Evolutionary conservation across 805 yeast genomes (phyloP).

Genomic region (Zygosaccharomyces lentus): DNA sequence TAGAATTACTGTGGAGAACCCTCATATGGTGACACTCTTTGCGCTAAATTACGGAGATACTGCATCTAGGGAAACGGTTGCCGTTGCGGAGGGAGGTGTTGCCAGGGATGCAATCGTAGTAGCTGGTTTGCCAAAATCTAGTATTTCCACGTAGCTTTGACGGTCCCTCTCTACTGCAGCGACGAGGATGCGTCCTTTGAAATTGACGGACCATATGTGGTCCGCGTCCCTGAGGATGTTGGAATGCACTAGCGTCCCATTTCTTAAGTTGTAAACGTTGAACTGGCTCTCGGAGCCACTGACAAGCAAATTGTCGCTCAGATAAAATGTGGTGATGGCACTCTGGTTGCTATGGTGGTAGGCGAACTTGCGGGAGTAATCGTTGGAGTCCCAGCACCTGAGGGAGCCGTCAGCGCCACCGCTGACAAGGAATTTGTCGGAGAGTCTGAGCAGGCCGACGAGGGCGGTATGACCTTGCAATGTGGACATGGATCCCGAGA

Average conservation of each 20-base stretch:
- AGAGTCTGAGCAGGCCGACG: conserved; percentile 80
- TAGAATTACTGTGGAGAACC: background rate
- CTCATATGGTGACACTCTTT: background rate
- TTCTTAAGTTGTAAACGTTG: conserved; percentile 79
- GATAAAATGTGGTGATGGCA: conserved; percentile 91
- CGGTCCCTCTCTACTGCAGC: conserved; percentile 81
- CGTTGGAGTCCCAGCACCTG: conserved; percentile 87
- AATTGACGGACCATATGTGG: conserved; percentile 91
- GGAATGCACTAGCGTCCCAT: conserved; percentile 66
- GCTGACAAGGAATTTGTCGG: conserved; percentile 72
- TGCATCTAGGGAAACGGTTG: conserved; percentile 3
- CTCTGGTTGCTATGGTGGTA: conserved; percentile 73
- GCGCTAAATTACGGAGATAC: background rate
- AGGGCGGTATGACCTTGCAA: conserved; percentile 85
- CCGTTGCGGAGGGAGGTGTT: conserved; percentile 5
- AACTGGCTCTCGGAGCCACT: conserved; percentile 87
- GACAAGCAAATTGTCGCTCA: conserved; percentile 75
- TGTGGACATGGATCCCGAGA: conserved; percentile 44
- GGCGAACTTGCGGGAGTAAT: conserved; percentile 59
- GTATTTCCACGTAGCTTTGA: conserved; percentile 73
- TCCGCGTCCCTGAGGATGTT: conserved; percentile 75
- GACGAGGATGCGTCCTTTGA: conserved; percentile 77
- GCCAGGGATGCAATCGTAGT: background rate
- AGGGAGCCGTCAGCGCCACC: conserved; percentile 96
- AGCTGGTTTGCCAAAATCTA: conserved; percentile 58